Base-by-base conservation (phyloP, 257 asterid species). In the Asclepias syriaca region DNA sequence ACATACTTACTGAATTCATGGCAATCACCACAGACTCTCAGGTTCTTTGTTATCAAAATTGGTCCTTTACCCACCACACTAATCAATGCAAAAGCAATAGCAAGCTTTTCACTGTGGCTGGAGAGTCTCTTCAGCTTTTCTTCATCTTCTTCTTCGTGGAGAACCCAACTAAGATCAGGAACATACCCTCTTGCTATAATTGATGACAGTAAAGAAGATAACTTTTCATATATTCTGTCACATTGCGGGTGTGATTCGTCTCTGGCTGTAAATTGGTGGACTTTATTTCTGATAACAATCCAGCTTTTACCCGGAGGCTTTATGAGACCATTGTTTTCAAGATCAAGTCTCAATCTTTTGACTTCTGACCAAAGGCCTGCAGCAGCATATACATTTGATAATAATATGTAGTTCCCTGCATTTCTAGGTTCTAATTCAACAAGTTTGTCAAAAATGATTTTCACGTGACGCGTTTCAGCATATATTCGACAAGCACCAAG, bases 11-110 rank as follows among this genome's bases (percentile, higher is more conserved):
- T 58, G 50, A 77, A 80, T 57, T 80, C 81, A 57, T 76, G 84
- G 67, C 84, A 80, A 69, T 80, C 81, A 55, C 81, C 81, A 72
- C 84, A 80, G n/a, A 77, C 39, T 56, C 84, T 76, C 3, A 80
- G 81, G 73, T 80, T 77, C 67, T 80, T 80, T 45, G 81, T 57
- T 14, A 80, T 77, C 74, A 65, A 56, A 58, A 80, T 65, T 2
- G 79, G 84, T 12, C 53, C 70, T n/a, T 54, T 66, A 57, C 68
- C 75, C 4, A 22, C 54, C 8, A 29, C 49, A 51, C 67, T 70
- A 59, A 77, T 76, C 78, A 80, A 59, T 27, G 74, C 84, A 39
- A 80, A 80, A 73, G 84, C 77, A 73, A 80, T 73, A 58, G 81
- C 81, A 24, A 80, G 79, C 72, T 80, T 80, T 75, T 80, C 81